Evolutionary conservation across 2,329 filamentous ascomycete genomes (phyloP).

Genomic region (Aspergillus sp.): DNA sequence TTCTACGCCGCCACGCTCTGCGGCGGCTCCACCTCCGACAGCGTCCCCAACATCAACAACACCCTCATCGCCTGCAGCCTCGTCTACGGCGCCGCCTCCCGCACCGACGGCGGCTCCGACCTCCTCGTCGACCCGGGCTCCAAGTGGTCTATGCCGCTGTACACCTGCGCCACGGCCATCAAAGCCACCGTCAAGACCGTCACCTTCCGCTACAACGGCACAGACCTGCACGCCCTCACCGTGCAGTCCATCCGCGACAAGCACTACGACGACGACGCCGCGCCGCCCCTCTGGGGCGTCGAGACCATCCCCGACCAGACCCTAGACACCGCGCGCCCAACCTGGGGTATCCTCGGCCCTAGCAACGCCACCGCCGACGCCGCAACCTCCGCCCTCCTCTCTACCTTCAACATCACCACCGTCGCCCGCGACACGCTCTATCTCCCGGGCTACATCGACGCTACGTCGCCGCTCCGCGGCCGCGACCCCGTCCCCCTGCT

Average conservation of each 20-base stretch:
- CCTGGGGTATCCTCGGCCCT: slow-evolving; percentile 42
- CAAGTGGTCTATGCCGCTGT: slow-evolving; percentile 44
- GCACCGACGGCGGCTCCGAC: slow-evolving; percentile 32
- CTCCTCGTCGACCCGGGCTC: slow-evolving; percentile 42
- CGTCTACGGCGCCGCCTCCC: slow-evolving; percentile 40
- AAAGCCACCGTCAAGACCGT: slow-evolving; percentile 49
- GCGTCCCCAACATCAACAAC: slow-evolving; percentile 44
- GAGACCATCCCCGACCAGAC: slow-evolving; percentile 26
- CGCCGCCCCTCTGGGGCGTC: slow-evolving; percentile 39
- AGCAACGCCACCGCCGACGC: slow-evolving; percentile 19
- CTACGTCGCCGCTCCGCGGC: background rate
- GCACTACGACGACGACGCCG: slow-evolving; percentile 29
- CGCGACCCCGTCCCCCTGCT: slow-evolving; percentile 11
- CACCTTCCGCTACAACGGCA: slow-evolving; percentile 43
- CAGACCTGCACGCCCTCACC: slow-evolving; percentile 31
- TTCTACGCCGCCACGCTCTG: slow-evolving; percentile 18
- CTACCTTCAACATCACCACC: slow-evolving; percentile 33
- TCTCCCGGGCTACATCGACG: slow-evolving; percentile 26
- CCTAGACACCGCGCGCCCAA: slow-evolving; percentile 24
- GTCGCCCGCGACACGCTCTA: slow-evolving; percentile 30
- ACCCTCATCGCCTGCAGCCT: slow-evolving; percentile 42
- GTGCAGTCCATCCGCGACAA: slow-evolving; percentile 39
- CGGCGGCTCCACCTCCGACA: slow-evolving; percentile 24
- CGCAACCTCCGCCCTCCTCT: background rate
- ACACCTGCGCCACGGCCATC: slow-evolving; percentile 44